Percentiles rank a stretch among this genome's conserved stretches.
Evolutionary conservation across 495 filamentous ascomycete species (phyloP).

Genomic region (Penicillium flavigenum): DNA sequence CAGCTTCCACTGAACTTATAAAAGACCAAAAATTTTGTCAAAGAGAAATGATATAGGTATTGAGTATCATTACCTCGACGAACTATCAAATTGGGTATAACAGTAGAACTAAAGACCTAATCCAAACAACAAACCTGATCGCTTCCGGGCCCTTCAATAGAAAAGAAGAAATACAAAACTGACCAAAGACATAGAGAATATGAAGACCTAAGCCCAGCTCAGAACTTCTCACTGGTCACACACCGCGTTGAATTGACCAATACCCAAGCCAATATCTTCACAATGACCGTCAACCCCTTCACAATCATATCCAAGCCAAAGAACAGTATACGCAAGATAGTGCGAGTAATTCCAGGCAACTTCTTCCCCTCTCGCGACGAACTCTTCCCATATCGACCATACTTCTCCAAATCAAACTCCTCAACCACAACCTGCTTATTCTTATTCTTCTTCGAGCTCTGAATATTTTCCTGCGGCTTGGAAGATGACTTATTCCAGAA

Average conservation of each 20-base stretch:
- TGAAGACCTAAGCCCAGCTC: slow-evolving; percentile 18
- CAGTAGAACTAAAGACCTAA: slow-evolving; percentile 5
- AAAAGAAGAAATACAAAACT: background rate
- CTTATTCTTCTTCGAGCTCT: slow-evolving; percentile 26
- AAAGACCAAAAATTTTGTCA: no score
- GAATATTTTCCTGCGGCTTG: background rate
- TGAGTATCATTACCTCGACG: background rate
- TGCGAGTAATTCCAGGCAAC: slow-evolving; percentile 38
- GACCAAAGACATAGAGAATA: background rate
- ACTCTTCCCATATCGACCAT: slow-evolving; percentile 37
- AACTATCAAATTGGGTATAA: slow-evolving; percentile 18
- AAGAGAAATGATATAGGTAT: background rate
- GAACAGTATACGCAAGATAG: slow-evolving; percentile 37
- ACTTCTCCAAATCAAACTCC: slow-evolving; percentile 50
- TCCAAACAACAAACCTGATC: background rate
- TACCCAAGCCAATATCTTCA: slow-evolving; percentile 44
- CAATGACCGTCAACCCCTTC: slow-evolving; percentile 32
- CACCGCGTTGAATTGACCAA: slow-evolving; percentile 39
- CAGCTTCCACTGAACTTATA: no score
- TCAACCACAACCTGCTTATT: slow-evolving; percentile 37
- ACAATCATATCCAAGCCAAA: slow-evolving; percentile 42
- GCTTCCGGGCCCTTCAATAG: background rate
- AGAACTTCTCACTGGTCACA: slow-evolving; percentile 44
- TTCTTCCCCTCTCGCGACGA: slow-evolving; percentile 42
- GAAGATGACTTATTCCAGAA: slow-evolving; percentile 23